phyloP scores from a whole-genome alignment of 345 rosid genomes.

The Populus simonii region DNA sequence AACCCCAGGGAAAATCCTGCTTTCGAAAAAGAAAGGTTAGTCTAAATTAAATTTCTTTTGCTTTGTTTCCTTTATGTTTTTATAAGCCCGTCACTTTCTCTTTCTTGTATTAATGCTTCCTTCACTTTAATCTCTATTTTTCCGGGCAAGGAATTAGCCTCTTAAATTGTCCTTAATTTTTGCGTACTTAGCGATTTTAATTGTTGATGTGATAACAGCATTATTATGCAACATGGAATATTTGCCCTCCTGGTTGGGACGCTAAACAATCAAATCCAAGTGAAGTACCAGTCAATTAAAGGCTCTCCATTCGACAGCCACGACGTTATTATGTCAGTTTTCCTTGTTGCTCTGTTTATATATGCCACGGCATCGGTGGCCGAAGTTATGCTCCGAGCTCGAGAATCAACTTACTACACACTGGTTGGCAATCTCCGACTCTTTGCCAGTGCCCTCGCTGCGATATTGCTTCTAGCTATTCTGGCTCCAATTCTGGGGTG shows the following conservation, averaged over 20 bases:
- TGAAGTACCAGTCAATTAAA: background rate
- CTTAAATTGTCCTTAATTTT: too few relatives aligned
- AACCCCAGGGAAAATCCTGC: too few relatives aligned
- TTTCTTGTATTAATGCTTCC: too few relatives aligned
- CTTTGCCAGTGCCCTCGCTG: background rate
- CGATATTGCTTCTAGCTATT: background rate
- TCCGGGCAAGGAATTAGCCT: too few relatives aligned
- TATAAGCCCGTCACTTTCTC: too few relatives aligned
- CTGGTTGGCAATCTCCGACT: background rate
- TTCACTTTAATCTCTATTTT: too few relatives aligned
- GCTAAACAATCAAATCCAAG: background rate
- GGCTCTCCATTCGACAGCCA: conserved; percentile 2
- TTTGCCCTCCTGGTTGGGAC: background rate
- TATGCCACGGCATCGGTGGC: background rate
- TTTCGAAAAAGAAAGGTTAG: too few relatives aligned
- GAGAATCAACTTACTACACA: background rate
- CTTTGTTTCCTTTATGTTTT: too few relatives aligned
- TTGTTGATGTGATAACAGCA: background rate
- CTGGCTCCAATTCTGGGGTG: background rate
- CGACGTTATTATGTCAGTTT: background rate
- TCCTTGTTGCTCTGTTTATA: background rate
- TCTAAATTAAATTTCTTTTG: too few relatives aligned
- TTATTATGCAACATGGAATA: background rate
- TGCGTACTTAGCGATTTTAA: too few relatives aligned
- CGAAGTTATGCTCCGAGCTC: background rate